These are phyloP conservation scores for Xerocomus nothofagi DNA, from an alignment of 1,284 basidiomycete species.

Conservation along the genomic window DNA sequence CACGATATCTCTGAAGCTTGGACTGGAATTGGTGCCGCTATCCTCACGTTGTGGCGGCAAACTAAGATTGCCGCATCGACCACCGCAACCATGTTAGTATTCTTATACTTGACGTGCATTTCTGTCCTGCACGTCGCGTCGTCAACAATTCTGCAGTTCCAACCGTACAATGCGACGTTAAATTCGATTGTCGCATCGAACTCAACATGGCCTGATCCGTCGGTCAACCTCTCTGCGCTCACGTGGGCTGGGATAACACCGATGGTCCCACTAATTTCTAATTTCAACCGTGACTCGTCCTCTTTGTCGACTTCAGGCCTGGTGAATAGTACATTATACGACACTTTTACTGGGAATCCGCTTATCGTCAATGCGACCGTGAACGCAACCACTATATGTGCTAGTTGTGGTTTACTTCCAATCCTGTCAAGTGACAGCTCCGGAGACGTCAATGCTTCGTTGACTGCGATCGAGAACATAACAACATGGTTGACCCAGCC, in stretches of 20 bases:
- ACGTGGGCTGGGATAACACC: neutral
- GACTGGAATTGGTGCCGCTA: conserved; percentile 5
- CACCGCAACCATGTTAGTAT: neutral
- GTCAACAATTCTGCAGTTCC: conserved; percentile 2
- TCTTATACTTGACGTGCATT: conserved; percentile 1
- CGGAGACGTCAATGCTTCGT: neutral
- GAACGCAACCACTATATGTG: neutral
- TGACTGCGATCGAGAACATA: neutral
- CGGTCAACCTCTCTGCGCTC: neutral
- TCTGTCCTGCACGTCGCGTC: conserved; percentile 3
- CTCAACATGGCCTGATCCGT: conserved; percentile 2
- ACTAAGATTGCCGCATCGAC: neutral
- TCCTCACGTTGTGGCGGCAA: conserved; percentile 5
- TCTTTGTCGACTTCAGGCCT: neutral
- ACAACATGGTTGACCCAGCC: neutral
- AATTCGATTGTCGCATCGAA: neutral
- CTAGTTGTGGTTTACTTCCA: neutral
- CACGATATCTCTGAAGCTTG: conserved; percentile 8
- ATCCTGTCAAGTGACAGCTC: neutral
- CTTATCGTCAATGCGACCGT: neutral
- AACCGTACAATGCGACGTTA: neutral
- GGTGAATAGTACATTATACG: neutral
- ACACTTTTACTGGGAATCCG: neutral
- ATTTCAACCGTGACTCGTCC: neutral
- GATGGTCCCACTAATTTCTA: neutral